Conservation (phyloP, 176 grass and related monocot genomes). For the Poa annua region DNA sequence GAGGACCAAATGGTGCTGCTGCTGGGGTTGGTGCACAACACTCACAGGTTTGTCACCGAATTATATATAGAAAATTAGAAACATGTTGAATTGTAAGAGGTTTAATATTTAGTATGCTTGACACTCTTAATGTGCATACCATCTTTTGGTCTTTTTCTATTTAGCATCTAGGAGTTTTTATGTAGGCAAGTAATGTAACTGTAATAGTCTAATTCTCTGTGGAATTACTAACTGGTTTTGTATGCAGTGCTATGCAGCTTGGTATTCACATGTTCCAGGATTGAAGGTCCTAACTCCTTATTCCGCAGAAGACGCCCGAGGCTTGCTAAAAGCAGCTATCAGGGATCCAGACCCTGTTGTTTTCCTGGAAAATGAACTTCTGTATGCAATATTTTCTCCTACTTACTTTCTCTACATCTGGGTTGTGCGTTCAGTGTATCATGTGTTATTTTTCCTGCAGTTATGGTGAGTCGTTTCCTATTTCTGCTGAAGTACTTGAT, state of each 20-base stretch:
- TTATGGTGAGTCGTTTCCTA: constrained; percentile 91
- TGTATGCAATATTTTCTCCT: constrained; percentile 59
- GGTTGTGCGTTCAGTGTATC: constrained; percentile 13
- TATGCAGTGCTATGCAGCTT: constrained; percentile 96
- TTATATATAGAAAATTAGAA: not conserved
- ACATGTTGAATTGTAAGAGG: not conserved
- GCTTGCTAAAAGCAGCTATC: constrained; percentile 96
- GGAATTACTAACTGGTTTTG: constrained; percentile 37
- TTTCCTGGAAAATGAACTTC: constrained; percentile 97
- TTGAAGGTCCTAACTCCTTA: constrained; percentile 89
- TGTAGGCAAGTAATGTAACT: not conserved
- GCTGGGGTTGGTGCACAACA: constrained; percentile 98
- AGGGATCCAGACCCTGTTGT: constrained; percentile 98
- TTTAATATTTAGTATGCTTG: not conserved
- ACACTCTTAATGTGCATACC: not conserved
- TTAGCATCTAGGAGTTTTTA: not conserved
- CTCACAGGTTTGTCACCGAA: constrained; percentile 66
- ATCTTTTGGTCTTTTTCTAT: not conserved
- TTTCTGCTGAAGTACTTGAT: constrained; percentile 91
- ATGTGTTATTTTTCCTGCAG: constrained; percentile 52
- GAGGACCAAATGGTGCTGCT: constrained; percentile 91
- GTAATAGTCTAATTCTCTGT: not conserved
- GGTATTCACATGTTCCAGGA: constrained; percentile 98
- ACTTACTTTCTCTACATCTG: constrained; percentile 9
- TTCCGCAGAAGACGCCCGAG: constrained; percentile 90